Evolutionary conservation across 108 stramenopile genomes (phyloP).

Genomic region (Nannochloropsis salina): DNA sequence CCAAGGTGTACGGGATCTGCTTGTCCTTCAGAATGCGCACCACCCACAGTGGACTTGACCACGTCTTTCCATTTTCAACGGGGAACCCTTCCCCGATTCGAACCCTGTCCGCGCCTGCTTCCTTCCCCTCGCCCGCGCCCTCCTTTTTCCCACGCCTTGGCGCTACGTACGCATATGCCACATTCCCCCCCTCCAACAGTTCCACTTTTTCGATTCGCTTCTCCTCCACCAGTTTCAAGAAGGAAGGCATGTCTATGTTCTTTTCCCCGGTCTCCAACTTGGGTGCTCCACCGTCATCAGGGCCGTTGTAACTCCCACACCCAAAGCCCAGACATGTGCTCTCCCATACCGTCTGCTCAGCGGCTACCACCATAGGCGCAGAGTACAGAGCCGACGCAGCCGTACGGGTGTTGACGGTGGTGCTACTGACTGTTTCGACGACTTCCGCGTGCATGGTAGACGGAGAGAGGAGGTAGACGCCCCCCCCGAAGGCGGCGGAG

Average conservation of each 20-base stretch:
- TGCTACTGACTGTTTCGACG: background rate
- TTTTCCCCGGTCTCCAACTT: background rate
- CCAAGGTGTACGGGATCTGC: background rate
- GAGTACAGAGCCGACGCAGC: background rate
- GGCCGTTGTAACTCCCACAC: slow-evolving; percentile 17
- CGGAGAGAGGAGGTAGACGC: background rate
- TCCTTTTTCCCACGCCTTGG: background rate
- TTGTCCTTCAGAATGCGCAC: slow-evolving; percentile 36
- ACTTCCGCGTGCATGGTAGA: background rate
- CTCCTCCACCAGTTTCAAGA: background rate
- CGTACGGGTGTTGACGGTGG: background rate
- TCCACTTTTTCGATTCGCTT: background rate
- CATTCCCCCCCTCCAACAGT: background rate
- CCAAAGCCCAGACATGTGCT: slow-evolving; percentile 12
- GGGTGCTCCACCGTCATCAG: background rate
- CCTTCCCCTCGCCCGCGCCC: background rate
- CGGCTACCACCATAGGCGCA: background rate
- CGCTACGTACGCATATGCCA: background rate
- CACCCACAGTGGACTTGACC: slow-evolving; percentile 45
- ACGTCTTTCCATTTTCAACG: slow-evolving; percentile 34
- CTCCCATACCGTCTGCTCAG: background rate
- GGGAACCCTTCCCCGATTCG: slow-evolving; percentile 43
- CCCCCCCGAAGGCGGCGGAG: background rate
- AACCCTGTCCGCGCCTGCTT: slow-evolving; percentile 18
- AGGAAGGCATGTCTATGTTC: background rate